phyloP scores from a whole-genome alignment of 1,139 yeast species.

The Geotrichum siamense region DNA sequence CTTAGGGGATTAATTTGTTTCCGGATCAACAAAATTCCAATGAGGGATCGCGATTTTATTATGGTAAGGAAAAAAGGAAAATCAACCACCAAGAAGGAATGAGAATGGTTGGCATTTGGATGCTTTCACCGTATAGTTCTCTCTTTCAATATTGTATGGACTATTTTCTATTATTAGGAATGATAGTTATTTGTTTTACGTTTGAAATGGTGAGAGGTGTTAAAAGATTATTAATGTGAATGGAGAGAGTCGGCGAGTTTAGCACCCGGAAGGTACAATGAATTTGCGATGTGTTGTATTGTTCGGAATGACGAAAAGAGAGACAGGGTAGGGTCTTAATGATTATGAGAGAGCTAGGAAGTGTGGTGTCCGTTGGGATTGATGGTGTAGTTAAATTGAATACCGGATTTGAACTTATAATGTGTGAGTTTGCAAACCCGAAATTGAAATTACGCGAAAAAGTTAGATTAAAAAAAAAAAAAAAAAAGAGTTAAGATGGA shows the following conservation, averaged over 20 bases:
- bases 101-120: conserved; percentile 15
- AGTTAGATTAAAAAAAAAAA: background rate
- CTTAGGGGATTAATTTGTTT: too few species aligned
- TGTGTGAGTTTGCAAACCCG: conserved; percentile 45
- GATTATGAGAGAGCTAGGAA: conserved; percentile 43
- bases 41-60: too few species aligned
- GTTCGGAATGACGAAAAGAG: too few species aligned
- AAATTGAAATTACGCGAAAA: conserved; percentile 30
- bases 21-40: too few species aligned
- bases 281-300: conserved; percentile 12
- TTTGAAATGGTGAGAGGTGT: too few species aligned
- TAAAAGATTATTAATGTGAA: conserved; percentile 12
- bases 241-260: too few species aligned
- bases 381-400: conserved; percentile 51
- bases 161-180: conserved; percentile 19
- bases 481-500: background rate
- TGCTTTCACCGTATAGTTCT: conserved; percentile 12
- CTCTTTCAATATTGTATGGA: conserved; percentile 5
- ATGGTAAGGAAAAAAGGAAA: conserved; percentile 36
- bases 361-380: conserved; percentile 49
- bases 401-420: conserved; percentile 48
- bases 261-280: conserved; percentile 18
- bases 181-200: too few species aligned
- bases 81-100: background rate
- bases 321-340: conserved; percentile 19